phyloP scores from a whole-genome alignment of 176 grass and related monocot species.

The Cenchrus fungigraminus region DNA sequence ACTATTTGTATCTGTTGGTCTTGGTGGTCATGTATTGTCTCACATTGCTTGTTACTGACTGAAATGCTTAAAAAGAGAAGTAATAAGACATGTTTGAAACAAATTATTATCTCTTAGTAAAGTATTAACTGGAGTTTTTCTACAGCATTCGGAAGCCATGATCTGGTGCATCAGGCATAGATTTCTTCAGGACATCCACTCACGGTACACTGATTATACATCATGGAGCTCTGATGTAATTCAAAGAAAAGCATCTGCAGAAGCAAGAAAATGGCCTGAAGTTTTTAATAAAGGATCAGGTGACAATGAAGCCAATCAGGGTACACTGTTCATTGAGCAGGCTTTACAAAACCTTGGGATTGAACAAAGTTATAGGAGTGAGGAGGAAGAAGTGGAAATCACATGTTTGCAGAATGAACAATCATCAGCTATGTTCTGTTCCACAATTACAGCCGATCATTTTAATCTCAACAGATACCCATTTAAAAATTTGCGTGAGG shows the following conservation, averaged over 20 bases:
- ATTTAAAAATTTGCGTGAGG: constrained; percentile 73
- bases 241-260: constrained; percentile 68
- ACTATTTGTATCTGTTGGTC: constrained; percentile 18
- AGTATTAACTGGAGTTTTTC: constrained; percentile 40
- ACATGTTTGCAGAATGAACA: constrained; percentile 65
- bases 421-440: constrained; percentile 57
- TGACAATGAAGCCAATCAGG: constrained; percentile 38
- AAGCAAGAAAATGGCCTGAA: constrained; percentile 67
- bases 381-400: constrained; percentile 58
- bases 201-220: constrained; percentile 49
- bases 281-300: constrained; percentile 46
- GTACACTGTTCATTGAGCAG: constrained; percentile 87
- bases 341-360: constrained; percentile 81
- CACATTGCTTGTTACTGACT: not conserved
- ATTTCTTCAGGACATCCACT: constrained; percentile 65
- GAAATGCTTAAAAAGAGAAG: constrained; percentile 21
- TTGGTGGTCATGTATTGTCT: constrained; percentile 22
- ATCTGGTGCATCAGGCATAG: constrained; percentile 86
- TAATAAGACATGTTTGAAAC: constrained; percentile 23
- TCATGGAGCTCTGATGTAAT: constrained; percentile 69
- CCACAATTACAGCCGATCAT: constrained; percentile 67
- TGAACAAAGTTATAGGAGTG: constrained; percentile 51
- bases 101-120: constrained; percentile 30
- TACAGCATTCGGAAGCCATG: constrained; percentile 95
- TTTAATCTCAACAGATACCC: constrained; percentile 62